Evolutionary conservation across 306 rosid genomes (phyloP).

Genomic region (Casuarina equisetifolia): DNA sequence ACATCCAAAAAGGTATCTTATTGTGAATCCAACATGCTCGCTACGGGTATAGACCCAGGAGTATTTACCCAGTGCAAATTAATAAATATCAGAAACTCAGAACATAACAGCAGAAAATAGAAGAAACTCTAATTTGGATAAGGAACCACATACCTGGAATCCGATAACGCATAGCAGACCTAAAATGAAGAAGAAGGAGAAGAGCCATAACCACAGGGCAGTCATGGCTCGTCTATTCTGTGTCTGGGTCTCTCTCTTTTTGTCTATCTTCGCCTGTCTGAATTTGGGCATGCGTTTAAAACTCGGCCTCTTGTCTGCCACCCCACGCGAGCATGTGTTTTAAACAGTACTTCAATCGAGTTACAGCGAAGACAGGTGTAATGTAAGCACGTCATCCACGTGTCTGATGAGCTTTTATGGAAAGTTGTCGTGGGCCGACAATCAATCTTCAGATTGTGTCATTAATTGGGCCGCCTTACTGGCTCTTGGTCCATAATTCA

Average conservation of each 20-base stretch:
- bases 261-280: neutral
- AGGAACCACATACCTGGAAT: slow-evolving; percentile 52
- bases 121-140: neutral
- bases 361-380: too few species aligned
- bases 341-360: too few species aligned
- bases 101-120: neutral
- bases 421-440: neutral
- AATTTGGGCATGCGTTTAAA: too few species aligned
- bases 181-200: slow-evolving; percentile 55
- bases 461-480: neutral
- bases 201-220: slow-evolving; percentile 60
- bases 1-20: slow-evolving; percentile 3
- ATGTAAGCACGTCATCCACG: too few species aligned
- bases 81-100: neutral
- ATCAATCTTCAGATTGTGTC: neutral
- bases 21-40: slow-evolving; percentile 10
- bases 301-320: too few species aligned
- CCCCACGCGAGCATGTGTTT: neutral
- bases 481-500: neutral
- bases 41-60: neutral
- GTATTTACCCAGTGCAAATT: neutral
- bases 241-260: neutral
- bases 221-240: slow-evolving; percentile 44
- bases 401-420: too few species aligned
- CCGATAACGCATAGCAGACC: slow-evolving; percentile 54